phyloP scores from a whole-genome alignment of 78 protist species.

The Dictyostelium firmibasis region DNA sequence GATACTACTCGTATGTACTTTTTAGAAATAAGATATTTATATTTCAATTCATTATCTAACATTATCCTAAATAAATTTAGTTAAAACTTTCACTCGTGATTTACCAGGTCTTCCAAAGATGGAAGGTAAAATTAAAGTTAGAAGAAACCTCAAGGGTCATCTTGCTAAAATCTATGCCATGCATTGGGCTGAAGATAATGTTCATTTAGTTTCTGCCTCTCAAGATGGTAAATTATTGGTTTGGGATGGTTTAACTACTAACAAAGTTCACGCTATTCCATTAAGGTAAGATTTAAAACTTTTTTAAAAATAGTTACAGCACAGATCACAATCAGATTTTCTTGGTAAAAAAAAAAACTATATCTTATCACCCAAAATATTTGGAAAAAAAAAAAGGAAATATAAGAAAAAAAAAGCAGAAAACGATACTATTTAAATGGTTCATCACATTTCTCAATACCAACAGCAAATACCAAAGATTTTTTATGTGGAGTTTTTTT shows the following conservation, averaged over 20 bases:
- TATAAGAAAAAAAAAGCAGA: neutral
- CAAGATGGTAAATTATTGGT: slow-evolving; percentile 98
- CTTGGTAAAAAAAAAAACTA: neutral
- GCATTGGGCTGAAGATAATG: slow-evolving; percentile 94
- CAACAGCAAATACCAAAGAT: neutral
- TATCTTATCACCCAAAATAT: no score
- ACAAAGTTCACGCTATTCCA: slow-evolving; percentile 94
- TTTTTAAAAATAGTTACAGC: neutral
- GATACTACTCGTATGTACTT: slow-evolving; percentile 78
- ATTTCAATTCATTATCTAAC: no score
- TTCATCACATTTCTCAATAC: neutral
- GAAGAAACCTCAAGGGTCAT: slow-evolving; percentile 94
- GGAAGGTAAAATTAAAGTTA: slow-evolving; percentile 80
- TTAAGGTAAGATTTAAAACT: slow-evolving; percentile 80
- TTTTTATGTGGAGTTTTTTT: neutral
- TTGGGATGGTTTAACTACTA: slow-evolving; percentile 94
- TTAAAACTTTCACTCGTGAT: slow-evolving; percentile 78
- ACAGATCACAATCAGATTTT: neutral
- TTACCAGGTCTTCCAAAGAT: slow-evolving; percentile 70
- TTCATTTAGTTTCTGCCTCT: slow-evolving; percentile 94
- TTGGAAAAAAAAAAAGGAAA: neutral
- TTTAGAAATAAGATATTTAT: no score
- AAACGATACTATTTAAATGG: neutral
- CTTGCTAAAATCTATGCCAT: slow-evolving; percentile 96
- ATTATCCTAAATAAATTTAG: neutral